phyloP scores from a whole-genome alignment of 1,139 yeast species.

The Meyerozyma guilliermondii region DNA sequence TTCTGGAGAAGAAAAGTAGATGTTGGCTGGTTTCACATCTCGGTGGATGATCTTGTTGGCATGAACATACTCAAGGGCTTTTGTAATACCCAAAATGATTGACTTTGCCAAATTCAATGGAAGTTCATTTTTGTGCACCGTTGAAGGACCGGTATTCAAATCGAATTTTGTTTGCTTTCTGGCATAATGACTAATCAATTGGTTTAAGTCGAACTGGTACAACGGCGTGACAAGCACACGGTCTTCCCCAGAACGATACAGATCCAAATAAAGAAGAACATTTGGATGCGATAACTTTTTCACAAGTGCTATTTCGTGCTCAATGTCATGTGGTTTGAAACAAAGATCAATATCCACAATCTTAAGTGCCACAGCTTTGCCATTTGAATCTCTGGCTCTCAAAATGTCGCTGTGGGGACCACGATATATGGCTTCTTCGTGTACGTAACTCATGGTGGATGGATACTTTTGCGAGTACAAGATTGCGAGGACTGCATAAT shows the following conservation, averaged over 20 bases:
- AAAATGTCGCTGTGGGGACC: constrained; percentile 38
- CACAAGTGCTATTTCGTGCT: constrained; percentile 28
- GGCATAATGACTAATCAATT: constrained; percentile 16
- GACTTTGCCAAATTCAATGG: constrained; percentile 11
- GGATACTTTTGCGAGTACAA: no score
- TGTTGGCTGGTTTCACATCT: constrained; percentile 79
- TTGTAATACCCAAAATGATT: constrained; percentile 17
- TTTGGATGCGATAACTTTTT: constrained; percentile 17
- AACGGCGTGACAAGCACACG: constrained; percentile 28
- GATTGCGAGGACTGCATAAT: background rate
- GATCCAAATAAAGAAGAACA: constrained; percentile 20
- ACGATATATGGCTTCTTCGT: constrained; percentile 21
- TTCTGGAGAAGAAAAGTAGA: constrained; percentile 41
- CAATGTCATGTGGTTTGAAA: constrained; percentile 34
- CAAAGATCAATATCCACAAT: constrained; percentile 35
- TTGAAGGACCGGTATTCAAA: constrained; percentile 12
- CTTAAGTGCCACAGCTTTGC: constrained; percentile 27
- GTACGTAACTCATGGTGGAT: background rate
- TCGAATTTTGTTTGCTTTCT: constrained; percentile 18
- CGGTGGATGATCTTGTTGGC: constrained; percentile 61
- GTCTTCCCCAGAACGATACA: constrained; percentile 28
- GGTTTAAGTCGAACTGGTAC: constrained; percentile 24
- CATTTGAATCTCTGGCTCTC: constrained; percentile 15
- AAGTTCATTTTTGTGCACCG: constrained; percentile 11
- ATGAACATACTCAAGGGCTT: constrained; percentile 23